Conservation (phyloP, 2,329 filamentous ascomycete genomes). For the Fusarium sp. region DNA sequence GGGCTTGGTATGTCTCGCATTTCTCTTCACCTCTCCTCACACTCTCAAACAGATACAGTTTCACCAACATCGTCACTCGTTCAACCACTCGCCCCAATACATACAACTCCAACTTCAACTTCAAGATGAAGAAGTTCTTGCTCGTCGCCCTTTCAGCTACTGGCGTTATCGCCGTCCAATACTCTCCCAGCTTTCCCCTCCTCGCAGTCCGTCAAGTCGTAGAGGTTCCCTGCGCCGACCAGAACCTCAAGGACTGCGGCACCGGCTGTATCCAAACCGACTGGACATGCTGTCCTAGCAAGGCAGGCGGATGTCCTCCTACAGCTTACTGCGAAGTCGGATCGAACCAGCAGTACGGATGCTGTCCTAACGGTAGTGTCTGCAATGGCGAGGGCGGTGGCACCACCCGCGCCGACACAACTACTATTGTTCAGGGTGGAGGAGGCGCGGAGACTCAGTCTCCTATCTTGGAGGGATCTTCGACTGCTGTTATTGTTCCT, state of each 20-base stretch:
- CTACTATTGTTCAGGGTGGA: neutral
- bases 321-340: conserved; percentile 39
- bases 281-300: conserved; percentile 46
- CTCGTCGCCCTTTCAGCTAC: conserved; percentile 36
- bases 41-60: neutral
- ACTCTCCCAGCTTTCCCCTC: conserved; percentile 20
- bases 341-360: conserved; percentile 41
- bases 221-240: conserved; percentile 36
- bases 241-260: conserved; percentile 42
- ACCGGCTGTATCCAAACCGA: conserved; percentile 40
- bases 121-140: conserved; percentile 41
- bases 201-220: conserved; percentile 35
- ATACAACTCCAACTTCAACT: neutral
- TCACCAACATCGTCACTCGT: neutral
- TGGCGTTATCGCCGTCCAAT: conserved; percentile 26
- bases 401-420: conserved; percentile 19
- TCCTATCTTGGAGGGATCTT: conserved; percentile 14
- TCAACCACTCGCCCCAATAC: neutral
- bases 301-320: conserved; percentile 41
- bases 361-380: conserved; percentile 42
- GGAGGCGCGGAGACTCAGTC: neutral
- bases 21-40: neutral
- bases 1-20: conserved; percentile 12
- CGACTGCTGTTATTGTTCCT: conserved; percentile 7
- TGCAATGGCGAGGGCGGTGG: conserved; percentile 43